These are phyloP conservation scores for Pelargonium australe DNA, from an alignment of 441 rosid genomes.

Conservation along the genomic window DNA sequence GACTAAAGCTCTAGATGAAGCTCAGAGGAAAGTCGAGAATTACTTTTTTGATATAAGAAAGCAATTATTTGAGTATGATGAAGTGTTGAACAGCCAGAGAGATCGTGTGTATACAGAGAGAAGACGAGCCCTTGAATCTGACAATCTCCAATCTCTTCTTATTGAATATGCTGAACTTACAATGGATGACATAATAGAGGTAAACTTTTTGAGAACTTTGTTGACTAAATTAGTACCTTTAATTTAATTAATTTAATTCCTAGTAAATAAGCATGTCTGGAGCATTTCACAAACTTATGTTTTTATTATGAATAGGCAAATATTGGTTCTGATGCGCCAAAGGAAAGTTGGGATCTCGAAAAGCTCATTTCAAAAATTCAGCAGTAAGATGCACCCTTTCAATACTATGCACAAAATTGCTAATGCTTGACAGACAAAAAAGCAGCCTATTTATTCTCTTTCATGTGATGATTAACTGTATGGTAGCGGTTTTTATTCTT, in stretches of 20 bases:
- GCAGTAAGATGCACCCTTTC: conserved; percentile 49
- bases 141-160: conserved; percentile 73
- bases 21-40: conserved; percentile 95
- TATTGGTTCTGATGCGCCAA: conserved; percentile 63
- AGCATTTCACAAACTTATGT: conserved; percentile 15
- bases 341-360: conserved; percentile 84
- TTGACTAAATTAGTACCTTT: not conserved
- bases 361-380: conserved; percentile 89
- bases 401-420: not conserved
- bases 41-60: conserved; percentile 91
- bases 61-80: conserved; percentile 91
- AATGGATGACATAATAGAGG: conserved; percentile 96
- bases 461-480: not conserved
- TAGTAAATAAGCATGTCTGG: not conserved
- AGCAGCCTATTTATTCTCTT: not conserved
- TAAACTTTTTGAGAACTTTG: conserved; percentile 25
- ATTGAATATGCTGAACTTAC: conserved; percentile 95
- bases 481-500: not conserved
- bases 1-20: conserved; percentile 95
- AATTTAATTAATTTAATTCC: too few relatives aligned
- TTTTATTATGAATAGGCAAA: conserved; percentile 60
- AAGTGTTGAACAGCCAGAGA: conserved; percentile 94
- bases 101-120: conserved; percentile 95
- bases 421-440: not conserved
- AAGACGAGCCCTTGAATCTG: conserved; percentile 88